Base-by-base conservation (phyloP, 2,329 filamentous ascomycete genomes). In the Trichoderma guizhouense region DNA sequence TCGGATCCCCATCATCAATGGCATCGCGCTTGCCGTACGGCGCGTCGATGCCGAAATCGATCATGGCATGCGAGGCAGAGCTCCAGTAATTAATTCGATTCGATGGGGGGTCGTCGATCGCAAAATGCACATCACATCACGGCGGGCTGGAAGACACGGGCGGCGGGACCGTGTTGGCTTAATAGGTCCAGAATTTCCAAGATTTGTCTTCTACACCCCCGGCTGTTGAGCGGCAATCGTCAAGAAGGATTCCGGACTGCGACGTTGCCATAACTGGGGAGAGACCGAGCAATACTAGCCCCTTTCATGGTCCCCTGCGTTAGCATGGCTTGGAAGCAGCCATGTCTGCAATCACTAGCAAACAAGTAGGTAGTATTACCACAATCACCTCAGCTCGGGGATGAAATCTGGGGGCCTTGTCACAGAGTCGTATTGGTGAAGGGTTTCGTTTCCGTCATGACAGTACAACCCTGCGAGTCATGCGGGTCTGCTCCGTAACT, bases 41-140 rank as follows among this genome's bases (percentile, higher is more conserved):
- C 62, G 39, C 62, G 39, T 65, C 24, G 62, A 65, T 65, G 11
- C 39, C 62, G 6, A 34, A 26, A 53, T 51, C 39, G 28, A 65
- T 65, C 62, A 65, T 65, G 62, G 43, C 62, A 65, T 65, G 62
- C 34, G 60, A 65, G 39, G 39, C 62, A 12, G 24, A 32, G 62
- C 18, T 65, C 62, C 39, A 32, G 14, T 51, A 51, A n/a, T 43
- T 43, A 43, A 43, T 43, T 43, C 39, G 15, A 43, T 43, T 36
- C 34, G 32, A 32, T 21, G 60, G 32, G 32, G 32, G n/a, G n/a
- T n/a, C 7, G 32, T 43, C 26, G 34, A 39, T 63, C 60, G 7
- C 60, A 51, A 65, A 24, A 30, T 51, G 62, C 62, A 65, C 7
- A 65, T 65, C 62, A 65, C 12, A 53, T 65, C n/a, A 65, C 12